A percentile compares a stretch with the other conserved stretches of the same genome.
Evolutionary conservation across 495 filamentous ascomycete species (phyloP).

Genomic region (Pseudevernia furfuracea): DNA sequence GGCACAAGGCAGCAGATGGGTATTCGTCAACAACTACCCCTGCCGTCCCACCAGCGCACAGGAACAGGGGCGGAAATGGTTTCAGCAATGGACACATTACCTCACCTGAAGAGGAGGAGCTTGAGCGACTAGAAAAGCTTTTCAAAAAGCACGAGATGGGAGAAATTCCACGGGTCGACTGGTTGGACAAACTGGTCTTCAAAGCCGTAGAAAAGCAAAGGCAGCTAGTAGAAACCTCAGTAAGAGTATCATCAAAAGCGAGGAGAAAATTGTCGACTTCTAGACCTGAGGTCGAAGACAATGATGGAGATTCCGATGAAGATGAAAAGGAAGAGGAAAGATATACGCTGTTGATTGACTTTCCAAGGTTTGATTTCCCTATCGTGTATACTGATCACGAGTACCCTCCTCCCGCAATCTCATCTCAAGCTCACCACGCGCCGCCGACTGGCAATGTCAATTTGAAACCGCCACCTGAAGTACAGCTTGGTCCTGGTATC

Average conservation of each 20-base stretch:
- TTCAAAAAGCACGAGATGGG: conserved; percentile 99
- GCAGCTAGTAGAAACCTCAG: conserved; percentile 45
- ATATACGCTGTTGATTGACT: conserved; percentile 77
- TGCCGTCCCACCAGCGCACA: conserved; percentile 44
- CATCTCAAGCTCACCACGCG: conserved; percentile 55
- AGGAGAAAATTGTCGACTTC: conserved; percentile 29
- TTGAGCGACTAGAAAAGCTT: conserved; percentile 73
- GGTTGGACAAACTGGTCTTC: conserved; percentile 91
- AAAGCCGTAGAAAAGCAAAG: conserved; percentile 73
- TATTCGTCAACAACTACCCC: conserved; percentile 74
- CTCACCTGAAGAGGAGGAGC: conserved; percentile 60
- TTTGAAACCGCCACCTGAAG: conserved; percentile 70
- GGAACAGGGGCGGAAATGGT: conserved; percentile 43
- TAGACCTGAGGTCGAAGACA: conserved; percentile 29
- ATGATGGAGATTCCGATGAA: conserved; percentile 26
- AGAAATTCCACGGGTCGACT: conserved; percentile 83
- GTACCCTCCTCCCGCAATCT: conserved; percentile 77
- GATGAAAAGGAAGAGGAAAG: conserved; percentile 40
- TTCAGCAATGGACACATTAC: conserved; percentile 36
- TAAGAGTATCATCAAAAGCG: conserved; percentile 25
- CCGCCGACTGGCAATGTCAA: conserved; percentile 57
- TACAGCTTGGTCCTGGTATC: conserved; percentile 76
- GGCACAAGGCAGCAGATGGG: conserved; percentile 78
- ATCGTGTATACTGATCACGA: conserved; percentile 92
- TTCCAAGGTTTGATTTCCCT: conserved; percentile 92